Evolutionary conservation across 1,139 yeast genomes (phyloP).

Genomic region (Zygosaccharomyces sapae): DNA sequence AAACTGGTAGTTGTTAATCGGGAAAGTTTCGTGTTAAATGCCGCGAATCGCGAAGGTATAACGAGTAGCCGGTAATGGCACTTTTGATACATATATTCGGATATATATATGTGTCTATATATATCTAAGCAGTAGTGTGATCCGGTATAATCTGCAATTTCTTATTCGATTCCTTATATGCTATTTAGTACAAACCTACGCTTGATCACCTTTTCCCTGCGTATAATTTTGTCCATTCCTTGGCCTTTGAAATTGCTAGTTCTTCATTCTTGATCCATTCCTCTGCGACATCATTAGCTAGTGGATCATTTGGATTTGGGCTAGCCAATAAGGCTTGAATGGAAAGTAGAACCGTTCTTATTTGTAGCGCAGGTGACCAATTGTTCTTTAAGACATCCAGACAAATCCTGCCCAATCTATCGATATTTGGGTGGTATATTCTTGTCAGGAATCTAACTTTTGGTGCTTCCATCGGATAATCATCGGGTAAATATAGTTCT

Average conservation of each 20-base stretch:
- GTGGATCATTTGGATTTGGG: slow-evolving; percentile 97
- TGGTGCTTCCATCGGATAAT: slow-evolving; percentile 78
- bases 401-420: slow-evolving; percentile 90
- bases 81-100: background rate
- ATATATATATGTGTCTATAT: background rate
- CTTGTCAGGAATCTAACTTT: slow-evolving; percentile 87
- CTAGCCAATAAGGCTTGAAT: slow-evolving; percentile 92
- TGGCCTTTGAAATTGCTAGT: slow-evolving; percentile 78
- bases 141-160: background rate
- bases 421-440: slow-evolving; percentile 95
- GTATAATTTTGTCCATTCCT: slow-evolving; percentile 73
- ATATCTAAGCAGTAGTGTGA: background rate
- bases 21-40: slow-evolving; percentile 5
- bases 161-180: background rate
- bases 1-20: background rate
- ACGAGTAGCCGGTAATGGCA: background rate
- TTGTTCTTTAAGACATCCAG: slow-evolving; percentile 84
- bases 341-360: slow-evolving; percentile 85
- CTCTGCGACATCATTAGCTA: slow-evolving; percentile 96
- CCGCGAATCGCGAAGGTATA: slow-evolving; percentile 4
- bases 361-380: slow-evolving; percentile 99
- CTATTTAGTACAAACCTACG: background rate
- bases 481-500: slow-evolving; percentile 48
- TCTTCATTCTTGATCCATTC: slow-evolving; percentile 89
- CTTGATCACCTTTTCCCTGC: slow-evolving; percentile 39